Evolutionary conservation across 2,329 filamentous ascomycete genomes (phyloP), one percentile per base, ranked within the genome.

Genomic region (Calonectria fujianensis): DNA sequence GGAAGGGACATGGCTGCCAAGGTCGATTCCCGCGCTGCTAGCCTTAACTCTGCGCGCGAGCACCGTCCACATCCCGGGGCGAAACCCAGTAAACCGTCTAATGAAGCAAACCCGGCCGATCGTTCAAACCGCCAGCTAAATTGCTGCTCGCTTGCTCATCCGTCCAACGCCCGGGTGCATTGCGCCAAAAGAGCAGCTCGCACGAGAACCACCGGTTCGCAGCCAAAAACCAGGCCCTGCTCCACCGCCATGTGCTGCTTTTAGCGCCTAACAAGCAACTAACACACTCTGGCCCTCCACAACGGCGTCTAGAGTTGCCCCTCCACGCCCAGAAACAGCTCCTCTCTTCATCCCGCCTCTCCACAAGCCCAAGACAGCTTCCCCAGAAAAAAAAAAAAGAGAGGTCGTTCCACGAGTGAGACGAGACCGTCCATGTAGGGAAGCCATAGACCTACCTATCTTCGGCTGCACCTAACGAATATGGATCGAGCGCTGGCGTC

Each of bases 401-500:
- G 8, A 14, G 2, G 35, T 63, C 57, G 39, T 41, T 24, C 57
- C 57, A 63, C 57, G 35, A 61, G 57, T 63, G 57, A 63, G 50
- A 31, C 35, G 29, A 48, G 45, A 48, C 45, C 20, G 41, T 66
- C 72, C 64, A 39, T 67, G 54, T 61, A 69, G 59, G 64, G n/a
- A 31, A 37, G 52, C 66, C 24, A 39, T 31, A 59, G 51, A 32
- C 31, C 13, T 32, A 10, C 31, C 20, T 32, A 10, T 32, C 48
- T 67, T n/a, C 78, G 79, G 76, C 77, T 80, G 50, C 76, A 72
- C 41, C 76, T 80, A 66, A 76, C 80, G 50, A 29, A 70, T 39
- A 80, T 80, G 79, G 73, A 79, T 16, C 63, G 18, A n/a, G 27
- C 24, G 59, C 74, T 70, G 57, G 63, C 39, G 16, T 45, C 61